Conservation (phyloP, 768 basidiomycete species). For the Phanerochaete sordida region DNA sequence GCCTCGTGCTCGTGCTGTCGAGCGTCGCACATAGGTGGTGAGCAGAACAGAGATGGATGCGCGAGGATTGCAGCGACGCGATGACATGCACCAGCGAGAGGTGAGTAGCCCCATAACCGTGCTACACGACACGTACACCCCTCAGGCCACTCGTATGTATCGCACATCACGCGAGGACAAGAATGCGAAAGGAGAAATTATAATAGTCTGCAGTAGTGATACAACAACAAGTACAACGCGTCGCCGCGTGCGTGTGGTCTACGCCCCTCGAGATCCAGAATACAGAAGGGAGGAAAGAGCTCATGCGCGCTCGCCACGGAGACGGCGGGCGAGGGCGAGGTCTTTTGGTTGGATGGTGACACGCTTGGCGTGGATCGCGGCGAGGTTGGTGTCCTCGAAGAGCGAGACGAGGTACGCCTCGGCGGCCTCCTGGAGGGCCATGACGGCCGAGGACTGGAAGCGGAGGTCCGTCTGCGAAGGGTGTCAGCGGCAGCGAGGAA, state of each 20-base stretch:
- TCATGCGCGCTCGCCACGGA: slow-evolving; percentile 43
- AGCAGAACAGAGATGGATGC: no score
- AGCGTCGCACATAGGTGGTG: no score
- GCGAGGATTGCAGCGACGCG: no score
- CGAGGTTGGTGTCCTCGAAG: slow-evolving; percentile 47
- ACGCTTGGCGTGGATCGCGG: slow-evolving; percentile 54
- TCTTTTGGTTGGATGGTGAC: slow-evolving; percentile 56
- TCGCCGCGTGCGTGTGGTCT: slow-evolving; percentile 1
- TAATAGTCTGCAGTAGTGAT: slow-evolving; percentile 20
- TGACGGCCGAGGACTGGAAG: slow-evolving; percentile 64
- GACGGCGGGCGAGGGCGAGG: slow-evolving; percentile 44
- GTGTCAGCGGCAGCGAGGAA: background rate
- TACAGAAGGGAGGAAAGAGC: background rate
- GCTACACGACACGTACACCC: no score
- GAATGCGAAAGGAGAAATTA: slow-evolving; percentile 13
- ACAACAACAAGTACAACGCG: slow-evolving; percentile 13
- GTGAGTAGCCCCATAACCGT: no score
- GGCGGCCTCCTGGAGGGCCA: slow-evolving; percentile 57
- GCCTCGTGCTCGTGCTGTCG: no score
- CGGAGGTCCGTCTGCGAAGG: slow-evolving; percentile 47
- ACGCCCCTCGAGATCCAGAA: slow-evolving; percentile 1
- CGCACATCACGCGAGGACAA: background rate
- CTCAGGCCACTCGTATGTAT: no score
- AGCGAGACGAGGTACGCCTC: slow-evolving; percentile 43
- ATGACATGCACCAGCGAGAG: no score